Evolutionary conservation across 1,139 yeast species (phyloP).

Genomic region (Protomyces gravidus): DNA sequence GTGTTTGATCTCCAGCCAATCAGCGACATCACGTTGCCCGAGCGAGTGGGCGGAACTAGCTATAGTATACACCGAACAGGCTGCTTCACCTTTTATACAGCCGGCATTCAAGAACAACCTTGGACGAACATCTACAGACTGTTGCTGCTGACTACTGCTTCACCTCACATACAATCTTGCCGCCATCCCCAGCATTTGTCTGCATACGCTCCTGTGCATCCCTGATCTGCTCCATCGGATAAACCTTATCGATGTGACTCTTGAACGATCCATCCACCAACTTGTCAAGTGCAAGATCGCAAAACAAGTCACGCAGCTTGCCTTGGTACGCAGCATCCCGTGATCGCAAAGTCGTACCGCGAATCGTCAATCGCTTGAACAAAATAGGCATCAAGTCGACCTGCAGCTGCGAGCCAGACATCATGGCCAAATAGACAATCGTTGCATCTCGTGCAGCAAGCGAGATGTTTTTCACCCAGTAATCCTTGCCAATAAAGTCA

Average conservation of each 20-base stretch:
- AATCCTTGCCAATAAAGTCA: constrained; percentile 42
- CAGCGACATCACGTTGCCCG: neutral
- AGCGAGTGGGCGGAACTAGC: too few species aligned
- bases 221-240: constrained; percentile 36
- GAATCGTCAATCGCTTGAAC: constrained; percentile 37
- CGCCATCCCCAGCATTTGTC: constrained; percentile 39
- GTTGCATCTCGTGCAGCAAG: constrained; percentile 38
- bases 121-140: neutral
- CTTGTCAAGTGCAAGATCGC: constrained; percentile 37
- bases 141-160: neutral
- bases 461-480: constrained; percentile 36
- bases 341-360: constrained; percentile 41
- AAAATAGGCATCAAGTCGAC: constrained; percentile 36
- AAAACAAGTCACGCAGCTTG: constrained; percentile 37
- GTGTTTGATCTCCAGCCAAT: neutral
- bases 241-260: constrained; percentile 36
- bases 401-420: constrained; percentile 37
- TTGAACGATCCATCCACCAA: constrained; percentile 36
- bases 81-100: too few species aligned
- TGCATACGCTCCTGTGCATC: constrained; percentile 40
- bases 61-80: too few species aligned
- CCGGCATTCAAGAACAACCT: too few species aligned
- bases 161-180: constrained; percentile 38
- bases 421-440: constrained; percentile 38
- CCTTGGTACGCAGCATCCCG: constrained; percentile 37